Percentiles rank a stretch among this genome's conserved stretches.
phyloP scores from a whole-genome alignment of 2,329 filamentous ascomycete species.

The Onygenales sp. region DNA sequence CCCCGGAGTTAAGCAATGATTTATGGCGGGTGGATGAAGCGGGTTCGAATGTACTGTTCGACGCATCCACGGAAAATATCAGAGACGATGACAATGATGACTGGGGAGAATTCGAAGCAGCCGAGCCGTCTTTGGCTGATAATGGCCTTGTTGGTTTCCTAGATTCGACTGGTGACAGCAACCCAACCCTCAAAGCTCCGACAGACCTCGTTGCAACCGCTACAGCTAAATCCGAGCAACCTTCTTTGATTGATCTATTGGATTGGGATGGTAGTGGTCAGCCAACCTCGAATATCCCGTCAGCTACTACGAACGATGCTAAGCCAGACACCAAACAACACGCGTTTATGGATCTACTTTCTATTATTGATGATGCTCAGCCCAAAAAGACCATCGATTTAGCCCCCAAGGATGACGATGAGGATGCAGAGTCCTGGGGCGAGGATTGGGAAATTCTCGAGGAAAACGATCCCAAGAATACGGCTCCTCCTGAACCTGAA shows the following conservation, averaged over 20 bases:
- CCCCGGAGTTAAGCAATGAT: neutral
- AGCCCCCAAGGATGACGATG: constrained; percentile 8
- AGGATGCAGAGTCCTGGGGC: constrained; percentile 14
- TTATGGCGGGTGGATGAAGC: neutral
- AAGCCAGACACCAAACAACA: constrained; percentile 4
- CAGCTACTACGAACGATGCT: neutral
- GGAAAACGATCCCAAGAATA: neutral
- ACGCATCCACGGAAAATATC: constrained; percentile 37
- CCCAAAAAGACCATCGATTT: neutral
- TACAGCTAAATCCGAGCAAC: no score
- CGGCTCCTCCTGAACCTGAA: neutral
- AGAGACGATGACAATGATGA: constrained; percentile 28
- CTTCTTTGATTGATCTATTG: neutral
- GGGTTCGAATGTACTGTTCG: constrained; percentile 52
- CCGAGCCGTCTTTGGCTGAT: constrained; percentile 16
- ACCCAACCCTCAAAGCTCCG: neutral
- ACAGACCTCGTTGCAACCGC: no score
- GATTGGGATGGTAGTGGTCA: neutral
- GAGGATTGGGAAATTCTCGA: neutral
- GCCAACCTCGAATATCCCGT: neutral
- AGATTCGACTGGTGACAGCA: neutral
- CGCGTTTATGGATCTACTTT: constrained; percentile 19
- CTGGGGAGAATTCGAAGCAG: constrained; percentile 38
- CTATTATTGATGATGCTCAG: constrained; percentile 15
- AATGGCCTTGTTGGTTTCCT: constrained; percentile 2